Conservation (phyloP, 2,329 filamentous ascomycete species). For the Trichocomaceae sp. region DNA sequence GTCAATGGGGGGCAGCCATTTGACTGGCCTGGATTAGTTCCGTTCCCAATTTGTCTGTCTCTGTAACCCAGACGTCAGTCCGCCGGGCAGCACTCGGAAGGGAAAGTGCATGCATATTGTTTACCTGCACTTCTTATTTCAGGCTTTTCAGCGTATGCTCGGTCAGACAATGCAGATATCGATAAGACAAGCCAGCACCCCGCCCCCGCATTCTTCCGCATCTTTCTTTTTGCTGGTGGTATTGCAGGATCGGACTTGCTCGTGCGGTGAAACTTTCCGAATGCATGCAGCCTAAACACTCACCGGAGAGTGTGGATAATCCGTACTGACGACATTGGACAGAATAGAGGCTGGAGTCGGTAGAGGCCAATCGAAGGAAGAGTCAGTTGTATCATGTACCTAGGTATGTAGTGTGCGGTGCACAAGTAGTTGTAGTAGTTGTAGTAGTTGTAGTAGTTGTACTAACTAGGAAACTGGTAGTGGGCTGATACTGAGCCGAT, state of each 20-base stretch:
- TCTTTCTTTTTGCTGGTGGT: background rate
- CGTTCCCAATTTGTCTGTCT: background rate
- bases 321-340: too few species aligned
- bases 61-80: constrained; percentile 10
- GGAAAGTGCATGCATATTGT: background rate
- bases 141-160: background rate
- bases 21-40: constrained; percentile 4
- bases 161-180: background rate
- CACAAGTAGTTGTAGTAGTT: too few species aligned
- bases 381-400: too few species aligned
- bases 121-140: background rate
- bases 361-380: background rate
- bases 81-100: background rate
- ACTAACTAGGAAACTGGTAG: too few species aligned
- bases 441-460: too few species aligned
- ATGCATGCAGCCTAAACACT: constrained; percentile 1
- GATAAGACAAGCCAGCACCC: constrained; percentile 1
- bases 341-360: background rate
- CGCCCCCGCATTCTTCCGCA: constrained; percentile 9
- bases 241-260: constrained; percentile 7
- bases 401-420: too few species aligned
- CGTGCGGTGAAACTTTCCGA: background rate
- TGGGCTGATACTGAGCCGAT: too few species aligned
- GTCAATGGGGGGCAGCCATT: background rate
- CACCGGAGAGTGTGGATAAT: background rate